Evolutionary conservation across 2,329 filamentous ascomycete species (phyloP).

Genomic region (Amauroascus verrucosus): DNA sequence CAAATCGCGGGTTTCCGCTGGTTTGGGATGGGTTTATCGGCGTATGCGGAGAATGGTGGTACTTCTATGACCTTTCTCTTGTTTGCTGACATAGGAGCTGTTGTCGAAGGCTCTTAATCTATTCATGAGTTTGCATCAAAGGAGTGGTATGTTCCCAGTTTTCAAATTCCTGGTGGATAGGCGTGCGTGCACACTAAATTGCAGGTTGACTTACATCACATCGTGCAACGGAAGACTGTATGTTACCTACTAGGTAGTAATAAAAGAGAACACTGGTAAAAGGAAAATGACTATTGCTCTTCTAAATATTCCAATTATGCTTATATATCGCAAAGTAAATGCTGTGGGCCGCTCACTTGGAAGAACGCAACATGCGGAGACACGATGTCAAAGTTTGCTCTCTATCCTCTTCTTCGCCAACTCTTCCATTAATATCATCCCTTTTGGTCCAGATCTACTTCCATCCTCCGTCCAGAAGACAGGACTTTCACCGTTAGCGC

Average conservation of each 20-base stretch:
- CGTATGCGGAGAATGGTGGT: conserved; percentile 6
- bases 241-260: conserved; percentile 10
- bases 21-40: conserved; percentile 12
- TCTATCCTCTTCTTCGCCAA: conserved; percentile 25
- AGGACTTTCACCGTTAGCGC: conserved; percentile 14
- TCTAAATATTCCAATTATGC: not conserved
- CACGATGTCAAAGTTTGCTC: conserved; percentile 11
- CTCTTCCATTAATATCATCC: conserved; percentile 31
- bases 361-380: too few relatives aligned
- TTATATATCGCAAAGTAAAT: not conserved
- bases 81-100: not conserved
- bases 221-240: conserved; percentile 8
- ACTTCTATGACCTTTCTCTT: conserved; percentile 6
- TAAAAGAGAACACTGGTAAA: conserved; percentile 16
- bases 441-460: conserved; percentile 29
- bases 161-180: not conserved
- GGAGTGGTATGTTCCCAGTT: not conserved
- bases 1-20: conserved; percentile 8
- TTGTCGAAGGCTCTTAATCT: not conserved
- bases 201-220: conserved; percentile 1
- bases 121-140: not conserved
- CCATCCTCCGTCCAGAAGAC: conserved; percentile 31
- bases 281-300: not conserved
- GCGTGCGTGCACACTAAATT: not conserved
- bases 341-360: not conserved